Evolutionary conservation across 495 filamentous ascomycete species (phyloP).

Genomic region (Xylaria telfairii): DNA sequence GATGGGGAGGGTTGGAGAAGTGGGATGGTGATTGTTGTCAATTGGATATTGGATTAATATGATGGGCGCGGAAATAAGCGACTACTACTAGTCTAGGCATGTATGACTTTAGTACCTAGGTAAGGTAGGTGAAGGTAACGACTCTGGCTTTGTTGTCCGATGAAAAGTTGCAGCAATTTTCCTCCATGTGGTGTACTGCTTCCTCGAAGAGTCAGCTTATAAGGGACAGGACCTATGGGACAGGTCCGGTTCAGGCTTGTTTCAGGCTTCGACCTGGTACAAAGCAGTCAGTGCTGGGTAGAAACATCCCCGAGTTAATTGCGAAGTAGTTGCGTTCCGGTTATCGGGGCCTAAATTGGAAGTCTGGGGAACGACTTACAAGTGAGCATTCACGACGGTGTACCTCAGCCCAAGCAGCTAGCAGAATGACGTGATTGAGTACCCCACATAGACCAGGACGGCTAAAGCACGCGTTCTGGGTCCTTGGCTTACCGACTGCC

Average conservation of each 20-base stretch:
- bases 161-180: neutral
- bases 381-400: constrained; percentile 5
- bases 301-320: neutral
- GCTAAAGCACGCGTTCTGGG: constrained; percentile 8
- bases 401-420: neutral
- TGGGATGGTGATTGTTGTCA: neutral
- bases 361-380: constrained; percentile 26
- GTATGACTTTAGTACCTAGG: too few relatives aligned
- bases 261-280: neutral
- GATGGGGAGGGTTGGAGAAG: neutral
- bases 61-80: neutral
- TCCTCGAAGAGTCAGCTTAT: neutral
- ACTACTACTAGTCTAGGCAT: neutral
- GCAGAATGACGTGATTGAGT: constrained; percentile 24
- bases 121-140: too few relatives aligned
- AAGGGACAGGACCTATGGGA: neutral
- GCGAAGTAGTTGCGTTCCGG: constrained; percentile 15
- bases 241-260: constrained; percentile 11
- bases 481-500: constrained; percentile 22
- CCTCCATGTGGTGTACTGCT: neutral
- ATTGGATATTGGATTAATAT: constrained; percentile 14
- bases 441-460: constrained; percentile 7
- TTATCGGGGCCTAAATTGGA: constrained; percentile 22
- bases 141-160: neutral
- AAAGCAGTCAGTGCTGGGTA: neutral